Conservation (phyloP, 306 rosid genomes). For the Abrus precatorius region DNA sequence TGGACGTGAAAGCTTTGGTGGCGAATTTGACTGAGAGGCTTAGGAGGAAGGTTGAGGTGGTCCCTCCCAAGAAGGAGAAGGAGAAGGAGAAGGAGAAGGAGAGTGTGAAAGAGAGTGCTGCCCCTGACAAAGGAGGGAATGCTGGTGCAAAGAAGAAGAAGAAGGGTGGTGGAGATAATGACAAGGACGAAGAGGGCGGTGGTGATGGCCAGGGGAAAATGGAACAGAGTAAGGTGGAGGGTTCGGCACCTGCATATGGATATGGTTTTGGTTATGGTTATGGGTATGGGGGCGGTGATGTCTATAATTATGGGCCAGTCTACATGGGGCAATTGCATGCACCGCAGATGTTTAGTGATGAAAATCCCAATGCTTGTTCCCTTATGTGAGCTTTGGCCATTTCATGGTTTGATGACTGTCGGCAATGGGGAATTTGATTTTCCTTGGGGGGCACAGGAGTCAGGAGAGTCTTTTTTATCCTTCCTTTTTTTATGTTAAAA, state of each 20-base stretch:
- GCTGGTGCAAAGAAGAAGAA: conserved; percentile 54
- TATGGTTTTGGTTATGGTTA: conserved; percentile 52
- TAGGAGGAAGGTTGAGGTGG: conserved; percentile 68
- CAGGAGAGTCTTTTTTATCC: not conserved
- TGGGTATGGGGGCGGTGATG: conserved; percentile 30
- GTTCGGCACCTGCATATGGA: conserved; percentile 28
- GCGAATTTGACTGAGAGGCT: conserved; percentile 58
- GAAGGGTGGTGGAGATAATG: conserved; percentile 31
- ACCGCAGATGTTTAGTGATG: conserved; percentile 80
- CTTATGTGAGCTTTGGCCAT: conserved; percentile 60
- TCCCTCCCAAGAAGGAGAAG: conserved; percentile 64
- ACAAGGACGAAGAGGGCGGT: not conserved
- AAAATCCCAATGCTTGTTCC: conserved; percentile 87
- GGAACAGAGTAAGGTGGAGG: conserved; percentile 53
- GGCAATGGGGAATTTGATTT: not conserved
- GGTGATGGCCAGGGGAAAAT: conserved; percentile 44
- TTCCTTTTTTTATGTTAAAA: not conserved
- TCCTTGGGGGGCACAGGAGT: not conserved
- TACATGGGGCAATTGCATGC: conserved; percentile 53
- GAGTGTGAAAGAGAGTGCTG: not conserved
- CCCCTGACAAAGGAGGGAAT: conserved; percentile 9
- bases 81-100: conserved; percentile 52
- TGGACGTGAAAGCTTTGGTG: conserved; percentile 69
- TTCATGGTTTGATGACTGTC: not conserved
- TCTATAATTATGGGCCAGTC: conserved; percentile 44